Base-by-base conservation (phyloP, 345 rosid species). In the Populus simonii region DNA sequence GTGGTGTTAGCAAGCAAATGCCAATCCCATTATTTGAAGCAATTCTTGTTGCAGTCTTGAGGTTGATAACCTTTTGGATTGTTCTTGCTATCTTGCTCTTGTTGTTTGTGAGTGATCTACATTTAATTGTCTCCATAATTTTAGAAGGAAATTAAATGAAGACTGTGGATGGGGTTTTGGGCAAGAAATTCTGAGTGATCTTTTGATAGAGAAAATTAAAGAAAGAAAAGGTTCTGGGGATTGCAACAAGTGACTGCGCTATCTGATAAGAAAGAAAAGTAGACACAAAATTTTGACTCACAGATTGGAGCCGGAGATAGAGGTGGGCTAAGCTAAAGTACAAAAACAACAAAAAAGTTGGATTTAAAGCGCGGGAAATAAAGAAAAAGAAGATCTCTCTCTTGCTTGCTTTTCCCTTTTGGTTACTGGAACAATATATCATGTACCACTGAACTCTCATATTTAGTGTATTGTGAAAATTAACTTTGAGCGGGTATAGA, bases 11-110 rank as follows among this genome's bases (percentile, higher is more conserved):
- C 78, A 91, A 86, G 80, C 97, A 92, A 74, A 88, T 89, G 2
- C 98, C 93, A 77, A 90, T 89, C 36, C 93, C 90, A 79, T 88
- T 92, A 80, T 63, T 88, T 63, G 92, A 89, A 8, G 89, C 85
- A 5, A 85, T 89, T 73, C 77, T 89, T 8, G 90, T 79, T 2
- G 90, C 83, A 8, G 87, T 76, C 72, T 86, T 80, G 27, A 91
- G 74, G 83, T 76, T 91, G 82, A 92, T 88, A 13, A 93, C 92
- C 36, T 84, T 89, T 70, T 88, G 94, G 79, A 95, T 79, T 3
- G 98, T 89, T 86, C 90, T 89, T 12, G 96, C 89, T 23, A 92
- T 57, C 75, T 76, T 90, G 89, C 90, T 85, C 81, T 78, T 88
- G 86, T 75, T 79, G 76, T 57, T 83, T 7, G 80, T 66, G 8